Evolutionary conservation across 306 rosid species (phyloP).

Genomic region (Vigna mungo): DNA sequence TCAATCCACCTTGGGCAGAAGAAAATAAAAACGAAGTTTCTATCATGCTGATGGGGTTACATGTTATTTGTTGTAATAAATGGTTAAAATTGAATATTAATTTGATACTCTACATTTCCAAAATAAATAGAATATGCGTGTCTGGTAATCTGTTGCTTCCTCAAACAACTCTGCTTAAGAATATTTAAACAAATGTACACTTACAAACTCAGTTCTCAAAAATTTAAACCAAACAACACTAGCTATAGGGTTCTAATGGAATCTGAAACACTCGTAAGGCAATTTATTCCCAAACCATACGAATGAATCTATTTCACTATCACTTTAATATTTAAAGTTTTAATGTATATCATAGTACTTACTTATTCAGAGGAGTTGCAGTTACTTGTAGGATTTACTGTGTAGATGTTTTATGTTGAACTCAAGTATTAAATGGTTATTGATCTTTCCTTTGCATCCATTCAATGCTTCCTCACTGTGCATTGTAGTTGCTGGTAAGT

Average conservation of each 20-base stretch:
- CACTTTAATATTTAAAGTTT: slow-evolving; percentile 15
- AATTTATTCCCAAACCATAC: slow-evolving; percentile 14
- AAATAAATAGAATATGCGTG: neutral
- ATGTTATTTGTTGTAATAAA: slow-evolving; percentile 7
- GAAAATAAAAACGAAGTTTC: slow-evolving; percentile 11
- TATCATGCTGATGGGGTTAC: slow-evolving; percentile 19
- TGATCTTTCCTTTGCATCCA: slow-evolving; percentile 33
- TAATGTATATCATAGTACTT: neutral
- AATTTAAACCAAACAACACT: slow-evolving; percentile 3
- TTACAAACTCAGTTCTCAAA: slow-evolving; percentile 19
- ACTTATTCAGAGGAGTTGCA: slow-evolving; percentile 19
- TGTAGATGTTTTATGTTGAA: neutral
- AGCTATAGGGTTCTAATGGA: slow-evolving; percentile 7
- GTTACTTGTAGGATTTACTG: neutral
- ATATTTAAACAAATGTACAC: slow-evolving; percentile 14
- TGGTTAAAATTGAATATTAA: neutral
- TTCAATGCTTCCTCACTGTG: slow-evolving; percentile 24
- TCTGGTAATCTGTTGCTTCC: neutral
- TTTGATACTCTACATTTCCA: neutral
- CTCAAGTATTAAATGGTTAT: neutral
- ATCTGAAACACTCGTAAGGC: slow-evolving; percentile 28
- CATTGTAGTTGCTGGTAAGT: slow-evolving; percentile 33
- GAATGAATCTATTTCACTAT: neutral
- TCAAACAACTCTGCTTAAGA: neutral
- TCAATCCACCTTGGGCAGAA: slow-evolving; percentile 12